Conservation (phyloP, 192 early-diverging fungal genomes). For the Funneliformis geosporum region DNA sequence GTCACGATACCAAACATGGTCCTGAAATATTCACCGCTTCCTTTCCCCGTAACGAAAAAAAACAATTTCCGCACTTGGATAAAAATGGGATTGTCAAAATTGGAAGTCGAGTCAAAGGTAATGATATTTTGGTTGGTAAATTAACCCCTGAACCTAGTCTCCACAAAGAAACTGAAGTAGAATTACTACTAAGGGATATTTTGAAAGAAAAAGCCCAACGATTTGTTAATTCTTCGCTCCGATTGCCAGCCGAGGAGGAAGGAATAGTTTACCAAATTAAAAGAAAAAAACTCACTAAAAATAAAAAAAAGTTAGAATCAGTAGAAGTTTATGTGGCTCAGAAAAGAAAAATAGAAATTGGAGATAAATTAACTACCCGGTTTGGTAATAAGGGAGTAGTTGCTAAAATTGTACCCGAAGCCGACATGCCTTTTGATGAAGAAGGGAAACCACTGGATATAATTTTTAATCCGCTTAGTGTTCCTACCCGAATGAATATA, state of each 20-base stretch:
- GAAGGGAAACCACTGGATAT: constrained; percentile 10
- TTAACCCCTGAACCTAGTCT: background rate
- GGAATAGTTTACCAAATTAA: constrained; percentile 20
- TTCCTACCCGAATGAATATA: constrained; percentile 24
- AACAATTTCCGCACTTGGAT: constrained; percentile 1
- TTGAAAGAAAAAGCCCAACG: constrained; percentile 10
- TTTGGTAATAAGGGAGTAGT: constrained; percentile 29
- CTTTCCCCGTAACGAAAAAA: constrained; percentile 1
- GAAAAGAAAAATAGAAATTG: constrained; percentile 15
- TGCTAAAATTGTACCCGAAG: constrained; percentile 18
- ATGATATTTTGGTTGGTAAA: constrained; percentile 21
- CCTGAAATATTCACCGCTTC: constrained; percentile 3
- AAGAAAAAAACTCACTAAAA: constrained; percentile 7
- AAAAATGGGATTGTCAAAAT: constrained; percentile 21
- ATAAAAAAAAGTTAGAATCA: constrained; percentile 8
- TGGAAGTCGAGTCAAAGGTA: constrained; percentile 1
- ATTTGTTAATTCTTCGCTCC: constrained; percentile 6
- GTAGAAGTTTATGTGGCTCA: constrained; percentile 18
- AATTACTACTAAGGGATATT: background rate
- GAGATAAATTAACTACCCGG: constrained; percentile 25
- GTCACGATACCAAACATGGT: constrained; percentile 16
- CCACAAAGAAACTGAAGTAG: constrained; percentile 1
- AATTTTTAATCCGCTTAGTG: constrained; percentile 23
- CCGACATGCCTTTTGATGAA: constrained; percentile 27
- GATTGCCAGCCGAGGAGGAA: background rate